phyloP scores from a whole-genome alignment of 805 yeast genomes.

The Kodamaea laetipori region DNA sequence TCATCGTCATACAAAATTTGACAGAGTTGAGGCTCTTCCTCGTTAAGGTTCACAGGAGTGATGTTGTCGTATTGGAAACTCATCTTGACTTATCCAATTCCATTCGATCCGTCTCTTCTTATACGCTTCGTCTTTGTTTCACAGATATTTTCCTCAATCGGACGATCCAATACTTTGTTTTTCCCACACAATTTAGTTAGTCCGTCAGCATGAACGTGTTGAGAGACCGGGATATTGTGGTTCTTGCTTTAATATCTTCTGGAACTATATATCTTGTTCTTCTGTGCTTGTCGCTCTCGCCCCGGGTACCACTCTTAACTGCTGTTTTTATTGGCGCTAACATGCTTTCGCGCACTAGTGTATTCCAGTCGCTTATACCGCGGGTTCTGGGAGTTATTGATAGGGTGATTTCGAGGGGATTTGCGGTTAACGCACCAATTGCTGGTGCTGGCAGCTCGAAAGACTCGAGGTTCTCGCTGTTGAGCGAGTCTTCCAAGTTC shows the following conservation, averaged over 20 bases:
- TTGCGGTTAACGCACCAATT: not conserved
- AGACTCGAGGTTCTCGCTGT: constrained; percentile 2
- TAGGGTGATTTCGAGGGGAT: not conserved
- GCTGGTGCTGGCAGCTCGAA: not conserved
- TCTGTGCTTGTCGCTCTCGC: constrained; percentile 19
- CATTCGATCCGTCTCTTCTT: not conserved
- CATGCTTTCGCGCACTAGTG: constrained; percentile 33
- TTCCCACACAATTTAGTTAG: constrained; percentile 6
- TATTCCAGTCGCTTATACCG: constrained; percentile 20
- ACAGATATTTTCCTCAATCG: constrained; percentile 4
- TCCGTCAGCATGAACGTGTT: constrained; percentile 3
- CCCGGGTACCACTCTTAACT: constrained; percentile 31
- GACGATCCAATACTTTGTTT: constrained; percentile 11
- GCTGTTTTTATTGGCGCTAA: constrained; percentile 34
- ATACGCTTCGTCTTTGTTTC: not conserved
- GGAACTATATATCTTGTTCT: constrained; percentile 24
- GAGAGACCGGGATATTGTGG: constrained; percentile 19
- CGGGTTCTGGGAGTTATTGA: constrained; percentile 3
- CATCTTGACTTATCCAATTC: not conserved
- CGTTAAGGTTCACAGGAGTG: constrained; percentile 42
- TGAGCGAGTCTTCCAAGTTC: constrained; percentile 24
- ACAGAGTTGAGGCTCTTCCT: constrained; percentile 54
- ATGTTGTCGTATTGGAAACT: constrained; percentile 42
- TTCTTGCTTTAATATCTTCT: constrained; percentile 19
- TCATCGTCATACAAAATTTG: constrained; percentile 73